These are phyloP conservation scores for Podila horticola DNA, from an alignment of 192 early-diverging fungal species.

Conservation along the genomic window DNA sequence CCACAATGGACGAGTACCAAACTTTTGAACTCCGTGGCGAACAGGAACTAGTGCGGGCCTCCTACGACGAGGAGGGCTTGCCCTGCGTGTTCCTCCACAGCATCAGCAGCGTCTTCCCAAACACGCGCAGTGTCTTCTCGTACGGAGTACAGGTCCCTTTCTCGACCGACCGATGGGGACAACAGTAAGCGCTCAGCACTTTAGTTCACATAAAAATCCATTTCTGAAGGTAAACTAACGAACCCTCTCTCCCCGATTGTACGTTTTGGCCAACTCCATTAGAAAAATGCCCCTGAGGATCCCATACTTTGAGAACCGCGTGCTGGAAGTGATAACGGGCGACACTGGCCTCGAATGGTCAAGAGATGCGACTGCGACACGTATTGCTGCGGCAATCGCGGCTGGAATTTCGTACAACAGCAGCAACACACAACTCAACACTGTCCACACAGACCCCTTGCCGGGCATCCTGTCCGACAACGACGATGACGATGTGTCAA, in stretches of 20 bases:
- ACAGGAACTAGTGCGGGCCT: constrained; percentile 31
- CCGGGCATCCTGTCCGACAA: constrained; percentile 8
- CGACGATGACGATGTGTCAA: background rate
- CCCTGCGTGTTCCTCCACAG: constrained; percentile 30
- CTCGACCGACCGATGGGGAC: background rate
- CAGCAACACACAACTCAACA: constrained; percentile 17
- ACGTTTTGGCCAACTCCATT: background rate
- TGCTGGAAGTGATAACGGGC: constrained; percentile 23
- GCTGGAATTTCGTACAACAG: background rate
- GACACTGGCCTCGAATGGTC: constrained; percentile 41
- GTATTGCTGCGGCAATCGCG: constrained; percentile 23
- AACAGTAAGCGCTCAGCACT: constrained; percentile 15
- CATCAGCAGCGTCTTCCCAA: constrained; percentile 26
- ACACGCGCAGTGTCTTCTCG: constrained; percentile 21
- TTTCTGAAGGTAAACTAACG: too few relatives aligned
- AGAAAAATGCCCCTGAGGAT: constrained; percentile 44
- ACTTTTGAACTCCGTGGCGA: constrained; percentile 26
- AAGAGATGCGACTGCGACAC: constrained; percentile 19
- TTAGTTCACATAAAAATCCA: too few relatives aligned
- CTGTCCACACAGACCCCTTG: constrained; percentile 29
- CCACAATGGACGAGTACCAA: constrained; percentile 30
- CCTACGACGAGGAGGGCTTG: constrained; percentile 30
- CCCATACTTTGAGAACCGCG: constrained; percentile 36
- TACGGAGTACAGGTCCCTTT: constrained; percentile 36
- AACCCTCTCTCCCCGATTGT: too few relatives aligned